phyloP scores from a whole-genome alignment of 306 rosid species.

The Cucurbita maxima region DNA sequence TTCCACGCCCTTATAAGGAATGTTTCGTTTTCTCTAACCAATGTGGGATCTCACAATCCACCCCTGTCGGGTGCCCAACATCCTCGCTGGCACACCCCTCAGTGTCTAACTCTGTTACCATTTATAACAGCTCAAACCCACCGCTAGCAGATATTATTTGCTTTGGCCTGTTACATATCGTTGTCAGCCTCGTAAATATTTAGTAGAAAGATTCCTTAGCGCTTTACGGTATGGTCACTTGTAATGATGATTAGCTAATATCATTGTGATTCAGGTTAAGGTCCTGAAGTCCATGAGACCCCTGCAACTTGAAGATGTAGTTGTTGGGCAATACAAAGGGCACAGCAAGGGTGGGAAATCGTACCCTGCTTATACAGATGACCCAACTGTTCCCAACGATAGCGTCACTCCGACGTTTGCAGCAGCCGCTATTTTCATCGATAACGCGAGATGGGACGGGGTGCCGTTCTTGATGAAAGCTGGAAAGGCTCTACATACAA shows the following conservation, averaged over 20 bases:
- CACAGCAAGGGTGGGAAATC: conserved; percentile 62
- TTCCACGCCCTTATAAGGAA: too few species aligned
- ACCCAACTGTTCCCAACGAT: conserved; percentile 62
- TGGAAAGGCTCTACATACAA: conserved; percentile 92
- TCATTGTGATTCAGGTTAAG: conserved; percentile 54
- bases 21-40: too few species aligned
- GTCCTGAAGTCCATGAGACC: conserved; percentile 86
- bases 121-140: too few species aligned
- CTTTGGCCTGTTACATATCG: too few species aligned
- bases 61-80: too few species aligned
- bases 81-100: too few species aligned
- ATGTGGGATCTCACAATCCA: too few species aligned
- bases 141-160: too few species aligned
- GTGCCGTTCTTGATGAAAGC: conserved; percentile 98
- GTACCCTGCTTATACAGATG: conserved; percentile 64
- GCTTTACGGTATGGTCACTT: neutral
- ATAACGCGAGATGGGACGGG: conserved; percentile 98
- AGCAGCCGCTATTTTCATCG: conserved; percentile 78
- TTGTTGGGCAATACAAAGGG: conserved; percentile 88
- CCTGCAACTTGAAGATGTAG: conserved; percentile 64
- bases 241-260: neutral
- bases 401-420: conserved; percentile 97
- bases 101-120: too few species aligned
- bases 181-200: neutral
- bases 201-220: neutral